Base-by-base conservation (phyloP, 176 grass and related monocot genomes). In the Avena atlantica region DNA sequence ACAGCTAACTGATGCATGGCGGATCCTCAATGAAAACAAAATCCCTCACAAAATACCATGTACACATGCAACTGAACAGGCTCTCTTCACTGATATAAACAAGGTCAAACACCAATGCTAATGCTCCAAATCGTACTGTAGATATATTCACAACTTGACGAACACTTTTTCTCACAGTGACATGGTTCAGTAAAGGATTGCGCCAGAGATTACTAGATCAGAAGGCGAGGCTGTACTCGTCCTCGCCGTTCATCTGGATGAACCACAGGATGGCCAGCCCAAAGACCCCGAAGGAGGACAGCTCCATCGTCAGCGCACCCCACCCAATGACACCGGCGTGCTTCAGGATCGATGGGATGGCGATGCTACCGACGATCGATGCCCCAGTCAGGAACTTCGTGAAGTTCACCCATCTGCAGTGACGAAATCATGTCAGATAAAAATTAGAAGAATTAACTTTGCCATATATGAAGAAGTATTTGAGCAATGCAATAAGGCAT, bases 321-420 rank as follows among this genome's bases (percentile, higher is more conserved):
- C 94, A 96, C 69, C 90, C 94, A 44, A 99, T 99, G 70, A 99
- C 44, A 24, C 91, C 87, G 1, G 97, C 92, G 37, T 99, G 94
- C 60, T 99, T 99, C 14, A 99, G 83, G 84, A 99, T 96, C 0
- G 97, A 90, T 0, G 97, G 97, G 58, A 99, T 99, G 55, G 97
- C 97, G 20, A 99, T 93, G 87, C 94, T 99, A 37, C 94, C 97
- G 29, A 99, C 85, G 5, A 99, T 72, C 0, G 97, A 96, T 12
- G 92, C 81, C 1, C 97, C 97, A 2, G 92, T 99, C 82, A 99
- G 86, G 83, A 99, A 99, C 55, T 99, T 99, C 1, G 97, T 99
- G 85, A 99, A 91, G 53, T 93, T 99, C 59, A 81, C 97, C 97
- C 97, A 99, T 20, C 96, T 98, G 74, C 56, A 50, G 58, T 55